phyloP scores from a whole-genome alignment of 176 grass and related monocot genomes.

The Chloris gayana region DNA sequence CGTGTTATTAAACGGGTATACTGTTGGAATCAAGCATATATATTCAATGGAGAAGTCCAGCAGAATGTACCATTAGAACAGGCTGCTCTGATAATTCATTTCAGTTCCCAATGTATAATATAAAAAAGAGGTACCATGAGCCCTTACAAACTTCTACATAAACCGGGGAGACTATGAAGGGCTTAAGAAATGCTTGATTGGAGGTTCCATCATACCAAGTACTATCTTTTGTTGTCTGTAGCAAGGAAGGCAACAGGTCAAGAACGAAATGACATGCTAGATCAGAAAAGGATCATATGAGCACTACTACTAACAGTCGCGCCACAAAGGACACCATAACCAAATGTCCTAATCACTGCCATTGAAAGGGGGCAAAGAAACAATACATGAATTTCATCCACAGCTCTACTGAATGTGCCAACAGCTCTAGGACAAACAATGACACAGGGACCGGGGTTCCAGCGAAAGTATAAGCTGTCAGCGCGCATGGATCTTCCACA shows the following conservation, averaged over 20 bases:
- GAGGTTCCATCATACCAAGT: not conserved
- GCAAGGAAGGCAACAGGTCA: slow-evolving; percentile 6
- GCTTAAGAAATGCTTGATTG: not conserved
- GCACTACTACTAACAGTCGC: not conserved
- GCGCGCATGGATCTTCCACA: slow-evolving; percentile 15
- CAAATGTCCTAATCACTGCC: not conserved
- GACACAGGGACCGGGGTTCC: not conserved
- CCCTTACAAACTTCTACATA: not conserved
- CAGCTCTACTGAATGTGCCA: slow-evolving; percentile 22
- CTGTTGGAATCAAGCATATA: slow-evolving; percentile 9
- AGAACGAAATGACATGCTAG: not conserved
- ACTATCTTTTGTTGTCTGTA: not conserved
- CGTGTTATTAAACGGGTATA: slow-evolving; percentile 1
- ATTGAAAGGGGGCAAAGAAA: slow-evolving; percentile 19
- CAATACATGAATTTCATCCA: slow-evolving; percentile 20
- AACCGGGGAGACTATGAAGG: not conserved
- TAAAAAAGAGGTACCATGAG: not conserved
- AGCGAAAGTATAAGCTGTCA: slow-evolving; percentile 19
- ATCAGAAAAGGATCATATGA: not conserved
- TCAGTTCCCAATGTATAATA: not conserved
- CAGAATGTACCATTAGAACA: not conserved
- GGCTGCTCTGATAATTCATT: not conserved
- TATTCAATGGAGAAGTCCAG: not conserved
- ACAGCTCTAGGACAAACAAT: slow-evolving; percentile 2
- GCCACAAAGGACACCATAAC: not conserved